Conservation (phyloP, 2,329 filamentous ascomycete genomes). For the Diaporthe vexans region DNA sequence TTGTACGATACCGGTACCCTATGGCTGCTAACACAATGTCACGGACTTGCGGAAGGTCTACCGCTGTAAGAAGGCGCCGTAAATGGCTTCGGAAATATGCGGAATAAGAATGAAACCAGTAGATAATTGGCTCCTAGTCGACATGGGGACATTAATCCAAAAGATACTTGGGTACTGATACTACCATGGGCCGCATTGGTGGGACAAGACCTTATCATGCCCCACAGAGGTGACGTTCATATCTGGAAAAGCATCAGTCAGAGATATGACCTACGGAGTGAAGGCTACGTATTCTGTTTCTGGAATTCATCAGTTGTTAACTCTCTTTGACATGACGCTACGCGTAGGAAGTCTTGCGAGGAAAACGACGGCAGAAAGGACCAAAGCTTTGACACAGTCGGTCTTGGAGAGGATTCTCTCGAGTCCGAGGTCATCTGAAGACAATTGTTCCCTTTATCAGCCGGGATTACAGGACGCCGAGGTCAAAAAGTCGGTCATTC, state of each 20-base stretch:
- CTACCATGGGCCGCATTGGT: neutral
- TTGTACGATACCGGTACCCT: neutral
- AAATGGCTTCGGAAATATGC: too few species aligned
- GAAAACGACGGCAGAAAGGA: neutral
- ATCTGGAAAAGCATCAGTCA: neutral
- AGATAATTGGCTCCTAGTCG: neutral
- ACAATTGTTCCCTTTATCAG: neutral
- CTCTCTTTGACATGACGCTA: constrained; percentile 4
- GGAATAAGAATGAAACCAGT: too few species aligned
- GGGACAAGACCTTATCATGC: constrained; percentile 1
- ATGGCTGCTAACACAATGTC: constrained; percentile 1
- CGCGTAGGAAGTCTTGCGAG: neutral
- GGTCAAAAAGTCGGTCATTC: neutral
- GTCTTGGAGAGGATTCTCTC: neutral
- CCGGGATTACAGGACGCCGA: neutral
- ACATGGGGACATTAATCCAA: neutral
- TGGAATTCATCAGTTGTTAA: constrained; percentile 2
- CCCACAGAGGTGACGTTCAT: neutral
- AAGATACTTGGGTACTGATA: too few species aligned
- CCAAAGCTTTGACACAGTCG: neutral
- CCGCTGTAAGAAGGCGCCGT: too few species aligned
- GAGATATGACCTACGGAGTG: constrained; percentile 5
- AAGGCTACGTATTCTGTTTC: constrained; percentile 3
- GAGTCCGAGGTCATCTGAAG: too few species aligned
- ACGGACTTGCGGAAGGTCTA: neutral